phyloP scores from a whole-genome alignment of 495 filamentous ascomycete genomes.

The Neurospora sp. region DNA sequence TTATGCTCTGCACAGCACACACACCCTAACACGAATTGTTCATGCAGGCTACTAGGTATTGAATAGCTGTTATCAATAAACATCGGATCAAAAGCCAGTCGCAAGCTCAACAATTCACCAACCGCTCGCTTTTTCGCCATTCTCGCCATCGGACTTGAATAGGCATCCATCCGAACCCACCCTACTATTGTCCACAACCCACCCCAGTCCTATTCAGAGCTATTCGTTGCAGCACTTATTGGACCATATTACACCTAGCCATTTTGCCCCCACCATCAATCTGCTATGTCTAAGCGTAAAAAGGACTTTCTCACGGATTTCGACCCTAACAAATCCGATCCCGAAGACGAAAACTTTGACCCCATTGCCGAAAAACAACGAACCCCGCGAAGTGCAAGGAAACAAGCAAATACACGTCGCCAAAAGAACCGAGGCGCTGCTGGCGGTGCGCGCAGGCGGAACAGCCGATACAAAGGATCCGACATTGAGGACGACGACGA shows the following conservation, averaged over 20 bases:
- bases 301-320: constrained; percentile 49
- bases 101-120: not conserved
- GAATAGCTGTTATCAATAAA: not conserved
- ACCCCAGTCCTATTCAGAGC: not conserved
- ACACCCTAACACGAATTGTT: not conserved
- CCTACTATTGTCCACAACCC: not conserved
- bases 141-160: not conserved
- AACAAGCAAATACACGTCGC: constrained; percentile 30
- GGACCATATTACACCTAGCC: not conserved
- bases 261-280: not conserved
- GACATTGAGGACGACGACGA: constrained; percentile 61
- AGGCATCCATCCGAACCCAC: not conserved
- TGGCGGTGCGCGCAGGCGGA: constrained; percentile 35
- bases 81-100: not conserved
- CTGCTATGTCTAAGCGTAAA: constrained; percentile 49
- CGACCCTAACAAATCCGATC: constrained; percentile 75
- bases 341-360: constrained; percentile 72
- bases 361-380: constrained; percentile 33
- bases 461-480: constrained; percentile 46
- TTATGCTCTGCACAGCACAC: not conserved
- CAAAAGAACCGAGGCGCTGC: not conserved
- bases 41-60: not conserved
- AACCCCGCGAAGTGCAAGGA: constrained; percentile 23
- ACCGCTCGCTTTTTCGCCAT: not conserved
- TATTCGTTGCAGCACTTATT: not conserved